Conservation (phyloP, 2,329 filamentous ascomycete genomes). For the Penicillium thymicola region DNA sequence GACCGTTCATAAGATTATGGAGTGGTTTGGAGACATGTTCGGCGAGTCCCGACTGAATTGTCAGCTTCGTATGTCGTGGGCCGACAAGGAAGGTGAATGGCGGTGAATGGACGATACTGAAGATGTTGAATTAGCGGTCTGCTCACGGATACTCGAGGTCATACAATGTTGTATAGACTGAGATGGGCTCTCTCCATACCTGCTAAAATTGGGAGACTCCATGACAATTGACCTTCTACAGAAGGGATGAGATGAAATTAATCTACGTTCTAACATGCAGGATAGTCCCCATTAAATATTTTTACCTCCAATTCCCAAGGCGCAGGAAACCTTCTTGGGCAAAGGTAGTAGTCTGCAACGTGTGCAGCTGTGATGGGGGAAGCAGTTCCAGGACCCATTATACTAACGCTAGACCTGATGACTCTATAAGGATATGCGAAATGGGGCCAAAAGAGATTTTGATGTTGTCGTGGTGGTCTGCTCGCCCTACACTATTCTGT, state of each 20-base stretch:
- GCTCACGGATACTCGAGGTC: not conserved
- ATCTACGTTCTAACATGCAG: not conserved
- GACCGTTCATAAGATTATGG: conserved; percentile 45
- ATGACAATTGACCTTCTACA: conserved; percentile 17
- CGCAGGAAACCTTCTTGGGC: not conserved
- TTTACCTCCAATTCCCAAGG: not conserved
- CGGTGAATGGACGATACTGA: conserved; percentile 44
- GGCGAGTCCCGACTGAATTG: conserved; percentile 46
- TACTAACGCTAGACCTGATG: conserved; percentile 16
- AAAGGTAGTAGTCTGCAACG: conserved; percentile 29
- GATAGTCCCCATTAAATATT: conserved; percentile 3
- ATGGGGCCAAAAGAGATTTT: not conserved
- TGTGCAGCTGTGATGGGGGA: conserved; percentile 34
- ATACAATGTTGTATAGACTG: not conserved
- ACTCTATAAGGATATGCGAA: not conserved
- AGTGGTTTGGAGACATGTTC: conserved; percentile 45
- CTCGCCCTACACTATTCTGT: not conserved
- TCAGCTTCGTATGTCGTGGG: conserved; percentile 45
- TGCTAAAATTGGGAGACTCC: conserved; percentile 34
- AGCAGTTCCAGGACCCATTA: conserved; percentile 4
- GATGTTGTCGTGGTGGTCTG: not conserved
- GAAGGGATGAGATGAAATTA: not conserved
- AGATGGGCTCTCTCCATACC: conserved; percentile 24
- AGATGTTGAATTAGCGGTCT: not conserved
- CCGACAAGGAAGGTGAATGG: conserved; percentile 49